phyloP scores from a whole-genome alignment of 1,284 basidiomycete genomes.

The Takashimella koratensis region DNA sequence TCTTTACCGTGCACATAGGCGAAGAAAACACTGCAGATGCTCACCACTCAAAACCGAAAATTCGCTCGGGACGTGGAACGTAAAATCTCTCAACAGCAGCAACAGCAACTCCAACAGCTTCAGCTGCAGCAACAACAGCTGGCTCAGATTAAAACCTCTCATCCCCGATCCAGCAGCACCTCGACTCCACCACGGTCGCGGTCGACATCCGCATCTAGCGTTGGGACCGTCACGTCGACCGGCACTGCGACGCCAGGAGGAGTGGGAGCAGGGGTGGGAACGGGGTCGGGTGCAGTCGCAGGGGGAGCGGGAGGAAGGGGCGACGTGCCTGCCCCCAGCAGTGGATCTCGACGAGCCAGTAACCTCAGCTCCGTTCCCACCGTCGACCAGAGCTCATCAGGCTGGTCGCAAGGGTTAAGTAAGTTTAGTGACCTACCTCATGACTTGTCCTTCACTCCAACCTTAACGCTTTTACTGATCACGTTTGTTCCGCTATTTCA shows the following conservation, averaged over 20 bases:
- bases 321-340: neutral
- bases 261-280: too few species aligned
- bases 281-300: too few species aligned
- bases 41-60: slow-evolving; percentile 44
- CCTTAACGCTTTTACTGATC: slow-evolving; percentile 1
- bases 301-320: too few species aligned
- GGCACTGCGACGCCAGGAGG: too few species aligned
- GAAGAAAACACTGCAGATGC: slow-evolving; percentile 35
- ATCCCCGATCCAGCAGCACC: neutral
- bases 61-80: slow-evolving; percentile 40
- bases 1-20: too few species aligned
- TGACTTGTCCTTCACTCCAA: neutral
- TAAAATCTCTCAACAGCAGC: slow-evolving; percentile 20
- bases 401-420: neutral
- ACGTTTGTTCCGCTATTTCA: neutral
- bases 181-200: neutral
- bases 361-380: too few species aligned
- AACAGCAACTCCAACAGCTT: slow-evolving; percentile 2
- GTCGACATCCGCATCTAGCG: neutral
- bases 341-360: neutral
- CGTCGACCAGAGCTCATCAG: too few species aligned
- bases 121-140: neutral
- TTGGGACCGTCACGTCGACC: neutral
- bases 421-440: neutral
- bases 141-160: neutral